Evolutionary conservation across 768 basidiomycete species (phyloP).

Genomic region (Lyophyllum shimeji): DNA sequence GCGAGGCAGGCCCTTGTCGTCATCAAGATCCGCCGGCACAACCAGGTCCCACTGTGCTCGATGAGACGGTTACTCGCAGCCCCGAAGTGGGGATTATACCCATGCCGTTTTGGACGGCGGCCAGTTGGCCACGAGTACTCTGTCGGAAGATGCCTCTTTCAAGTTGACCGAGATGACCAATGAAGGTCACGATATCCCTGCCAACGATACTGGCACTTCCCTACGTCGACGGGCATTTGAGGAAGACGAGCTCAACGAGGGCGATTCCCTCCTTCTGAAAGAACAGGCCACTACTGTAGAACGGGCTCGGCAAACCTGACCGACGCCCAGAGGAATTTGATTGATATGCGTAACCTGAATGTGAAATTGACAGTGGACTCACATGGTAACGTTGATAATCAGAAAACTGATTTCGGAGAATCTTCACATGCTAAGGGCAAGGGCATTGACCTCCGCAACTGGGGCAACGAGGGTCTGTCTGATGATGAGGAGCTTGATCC

Average conservation of each 20-base stretch:
- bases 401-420: background rate
- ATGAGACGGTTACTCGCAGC: background rate
- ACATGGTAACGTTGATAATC: background rate
- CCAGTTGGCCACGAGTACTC: too few species aligned
- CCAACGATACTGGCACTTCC: background rate
- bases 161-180: background rate
- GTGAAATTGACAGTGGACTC: background rate
- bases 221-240: background rate
- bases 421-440: constrained; percentile 13
- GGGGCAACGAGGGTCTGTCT: constrained; percentile 9
- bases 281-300: background rate
- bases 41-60: background rate
- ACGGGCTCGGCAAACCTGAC: background rate
- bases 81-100: background rate
- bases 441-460: constrained; percentile 15
- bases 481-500: constrained; percentile 7
- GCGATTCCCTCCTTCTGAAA: background rate
- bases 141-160: background rate
- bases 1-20: background rate
- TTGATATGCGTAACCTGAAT: background rate
- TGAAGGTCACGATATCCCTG: background rate
- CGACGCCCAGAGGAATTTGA: background rate
- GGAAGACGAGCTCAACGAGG: background rate
- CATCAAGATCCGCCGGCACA: background rate
- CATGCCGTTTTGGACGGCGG: background rate